Percentiles rank a stretch among this genome's conserved stretches.
Evolutionary conservation across 83 land plant species (phyloP).

Genomic region (Picea abies): DNA sequence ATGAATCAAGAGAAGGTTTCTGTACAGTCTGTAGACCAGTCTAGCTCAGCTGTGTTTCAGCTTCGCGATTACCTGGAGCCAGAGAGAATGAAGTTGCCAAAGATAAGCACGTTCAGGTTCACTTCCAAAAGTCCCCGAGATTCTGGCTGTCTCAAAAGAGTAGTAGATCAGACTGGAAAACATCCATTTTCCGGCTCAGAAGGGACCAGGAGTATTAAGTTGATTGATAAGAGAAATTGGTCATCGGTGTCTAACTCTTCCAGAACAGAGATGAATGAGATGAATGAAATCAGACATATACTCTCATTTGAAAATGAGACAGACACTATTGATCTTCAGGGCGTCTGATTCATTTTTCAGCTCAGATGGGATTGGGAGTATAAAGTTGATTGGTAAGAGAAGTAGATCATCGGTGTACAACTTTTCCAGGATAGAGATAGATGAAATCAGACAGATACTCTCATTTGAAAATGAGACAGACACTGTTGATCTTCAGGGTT

Average conservation of each 20-base stretch:
- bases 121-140: not conserved
- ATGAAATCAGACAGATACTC: not conserved
- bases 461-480: not conserved
- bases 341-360: not conserved
- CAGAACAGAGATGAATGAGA: not conserved
- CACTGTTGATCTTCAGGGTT: not conserved
- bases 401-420: not conserved
- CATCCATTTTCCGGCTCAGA: not conserved
- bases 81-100: not conserved
- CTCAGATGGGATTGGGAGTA: not conserved
- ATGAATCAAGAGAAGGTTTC: not conserved
- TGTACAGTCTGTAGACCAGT: not conserved
- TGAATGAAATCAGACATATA: not conserved
- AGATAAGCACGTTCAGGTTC: not conserved
- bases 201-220: not conserved
- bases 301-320: slow-evolving; percentile 11
- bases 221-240: not conserved
- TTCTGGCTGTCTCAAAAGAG: slow-evolving; percentile 1
- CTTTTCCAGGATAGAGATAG: not conserved
- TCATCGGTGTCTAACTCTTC: not conserved
- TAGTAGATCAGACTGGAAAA: not conserved
- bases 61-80: not conserved
- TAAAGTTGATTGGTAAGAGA: not conserved
- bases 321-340: not conserved
- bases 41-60: not conserved